Evolutionary conservation across 805 yeast genomes (phyloP).

Genomic region (Blastobotrys chiropterorum): DNA sequence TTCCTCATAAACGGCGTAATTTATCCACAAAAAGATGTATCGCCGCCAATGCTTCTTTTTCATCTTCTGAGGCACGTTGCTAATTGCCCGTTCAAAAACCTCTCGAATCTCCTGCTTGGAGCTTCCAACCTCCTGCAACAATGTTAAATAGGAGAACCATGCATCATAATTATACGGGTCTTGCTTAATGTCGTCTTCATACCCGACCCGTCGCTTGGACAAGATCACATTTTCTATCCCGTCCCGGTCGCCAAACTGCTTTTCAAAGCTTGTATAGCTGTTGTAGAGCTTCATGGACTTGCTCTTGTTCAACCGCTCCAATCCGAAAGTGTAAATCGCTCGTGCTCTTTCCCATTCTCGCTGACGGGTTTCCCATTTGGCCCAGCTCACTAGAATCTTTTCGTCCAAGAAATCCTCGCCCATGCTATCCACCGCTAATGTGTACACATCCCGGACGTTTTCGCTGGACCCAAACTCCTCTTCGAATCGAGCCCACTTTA

Average conservation of each 20-base stretch:
- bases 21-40: conserved; percentile 65
- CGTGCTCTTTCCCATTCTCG: conserved; percentile 59
- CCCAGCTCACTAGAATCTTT: conserved; percentile 48
- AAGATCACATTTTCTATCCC: conserved; percentile 49
- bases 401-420: conserved; percentile 30
- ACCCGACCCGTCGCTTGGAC: conserved; percentile 48
- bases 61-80: conserved; percentile 29
- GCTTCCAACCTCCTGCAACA: conserved; percentile 39
- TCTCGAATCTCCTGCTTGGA: conserved; percentile 30
- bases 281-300: conserved; percentile 36
- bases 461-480: conserved; percentile 40
- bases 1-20: conserved; percentile 60
- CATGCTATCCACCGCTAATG: conserved; percentile 50
- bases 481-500: conserved; percentile 71
- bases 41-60: conserved; percentile 54
- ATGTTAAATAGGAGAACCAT: conserved; percentile 73
- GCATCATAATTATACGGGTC: conserved; percentile 60
- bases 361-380: conserved; percentile 60
- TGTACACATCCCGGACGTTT: conserved; percentile 58
- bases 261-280: conserved; percentile 54
- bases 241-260: conserved; percentile 51
- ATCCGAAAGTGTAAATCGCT: conserved; percentile 48
- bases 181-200: conserved; percentile 41
- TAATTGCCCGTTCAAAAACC: conserved; percentile 42
- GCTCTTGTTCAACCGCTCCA: conserved; percentile 39